A percentile compares a stretch with the other conserved stretches of the same genome.
phyloP scores from a whole-genome alignment of 1,139 yeast species.

The Debaryomyces sp. region DNA sequence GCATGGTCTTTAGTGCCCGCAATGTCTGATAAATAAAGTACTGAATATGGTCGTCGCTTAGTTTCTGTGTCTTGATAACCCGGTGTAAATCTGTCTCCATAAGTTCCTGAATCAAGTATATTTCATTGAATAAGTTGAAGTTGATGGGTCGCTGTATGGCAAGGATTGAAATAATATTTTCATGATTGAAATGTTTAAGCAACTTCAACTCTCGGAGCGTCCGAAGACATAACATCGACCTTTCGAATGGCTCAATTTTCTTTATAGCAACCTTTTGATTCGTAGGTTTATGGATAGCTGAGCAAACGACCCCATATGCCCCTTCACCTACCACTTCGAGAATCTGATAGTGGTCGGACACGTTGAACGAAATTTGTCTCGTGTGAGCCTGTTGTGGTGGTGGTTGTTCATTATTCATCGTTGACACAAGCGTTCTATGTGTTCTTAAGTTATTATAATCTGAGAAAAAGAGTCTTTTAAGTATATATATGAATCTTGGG shows the following conservation, averaged over 20 bases:
- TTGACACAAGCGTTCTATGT: background rate
- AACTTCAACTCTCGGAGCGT: conserved; percentile 89
- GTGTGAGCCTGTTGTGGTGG: conserved; percentile 12
- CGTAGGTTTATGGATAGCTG: conserved; percentile 87
- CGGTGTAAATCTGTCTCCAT: conserved; percentile 96
- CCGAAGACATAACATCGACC: conserved; percentile 87
- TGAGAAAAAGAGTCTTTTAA: background rate
- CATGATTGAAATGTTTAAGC: conserved; percentile 85
- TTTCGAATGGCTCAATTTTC: conserved; percentile 90
- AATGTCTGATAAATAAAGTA: conserved; percentile 90
- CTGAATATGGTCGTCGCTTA: conserved; percentile 91
- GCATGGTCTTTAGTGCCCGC: conserved; percentile 88
- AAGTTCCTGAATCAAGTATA: conserved; percentile 88
- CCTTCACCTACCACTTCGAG: conserved; percentile 93
- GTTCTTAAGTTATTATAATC: background rate
- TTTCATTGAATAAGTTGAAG: conserved; percentile 79
- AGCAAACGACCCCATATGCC: conserved; percentile 96
- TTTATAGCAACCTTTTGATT: conserved; percentile 92
- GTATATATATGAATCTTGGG: conserved; percentile 1
- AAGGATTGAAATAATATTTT: conserved; percentile 85
- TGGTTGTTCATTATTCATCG: conserved; percentile 5
- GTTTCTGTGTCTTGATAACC: conserved; percentile 81
- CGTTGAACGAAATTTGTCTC: conserved; percentile 75
- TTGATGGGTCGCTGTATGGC: conserved; percentile 88
- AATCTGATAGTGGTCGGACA: conserved; percentile 84